Evolutionary conservation across 441 rosid species (phyloP).

Genomic region (Arabidopsis lyrata): DNA sequence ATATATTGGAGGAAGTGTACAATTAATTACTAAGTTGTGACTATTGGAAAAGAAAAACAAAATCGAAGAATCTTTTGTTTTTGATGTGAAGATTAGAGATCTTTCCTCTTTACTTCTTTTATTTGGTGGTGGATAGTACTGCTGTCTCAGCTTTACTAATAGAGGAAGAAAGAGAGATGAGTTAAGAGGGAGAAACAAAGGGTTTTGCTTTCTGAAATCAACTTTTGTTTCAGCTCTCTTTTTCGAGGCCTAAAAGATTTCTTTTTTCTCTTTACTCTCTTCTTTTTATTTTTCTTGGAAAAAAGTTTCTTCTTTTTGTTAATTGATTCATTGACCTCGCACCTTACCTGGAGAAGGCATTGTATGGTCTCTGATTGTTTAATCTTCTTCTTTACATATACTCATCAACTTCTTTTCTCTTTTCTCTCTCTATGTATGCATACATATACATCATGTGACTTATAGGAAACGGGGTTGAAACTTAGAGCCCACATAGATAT

Average conservation of each 20-base stretch:
- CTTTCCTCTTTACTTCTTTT: slow-evolving; percentile 20
- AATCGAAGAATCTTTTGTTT: slow-evolving; percentile 38
- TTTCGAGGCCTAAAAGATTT: slow-evolving; percentile 34
- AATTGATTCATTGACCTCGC: slow-evolving; percentile 44
- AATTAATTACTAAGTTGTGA: slow-evolving; percentile 11
- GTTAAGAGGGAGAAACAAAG: slow-evolving; percentile 40
- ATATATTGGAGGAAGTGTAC: slow-evolving; percentile 26
- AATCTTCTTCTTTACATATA: slow-evolving; percentile 38
- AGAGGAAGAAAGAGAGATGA: slow-evolving; percentile 36
- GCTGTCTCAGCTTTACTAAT: slow-evolving; percentile 43
- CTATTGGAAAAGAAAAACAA: slow-evolving; percentile 41
- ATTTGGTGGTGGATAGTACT: slow-evolving; percentile 33
- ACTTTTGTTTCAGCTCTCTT: slow-evolving; percentile 42
- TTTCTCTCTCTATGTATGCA: slow-evolving; percentile 21
- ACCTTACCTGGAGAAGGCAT: slow-evolving; percentile 44
- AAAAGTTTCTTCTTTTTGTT: slow-evolving; percentile 39
- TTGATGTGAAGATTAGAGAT: slow-evolving; percentile 36
- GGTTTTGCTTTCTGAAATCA: slow-evolving; percentile 44
- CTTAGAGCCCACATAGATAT: slow-evolving; percentile 42
- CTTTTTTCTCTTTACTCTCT: slow-evolving; percentile 2
- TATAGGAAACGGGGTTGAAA: slow-evolving; percentile 34
- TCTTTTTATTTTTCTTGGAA: slow-evolving; percentile 7
- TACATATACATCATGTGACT: slow-evolving; percentile 33
- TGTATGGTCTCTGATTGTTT: slow-evolving; percentile 42
- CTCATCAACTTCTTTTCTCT: slow-evolving; percentile 16